Conservation (phyloP, 2,329 filamentous ascomycete genomes). For the Penicillium glabrum region DNA sequence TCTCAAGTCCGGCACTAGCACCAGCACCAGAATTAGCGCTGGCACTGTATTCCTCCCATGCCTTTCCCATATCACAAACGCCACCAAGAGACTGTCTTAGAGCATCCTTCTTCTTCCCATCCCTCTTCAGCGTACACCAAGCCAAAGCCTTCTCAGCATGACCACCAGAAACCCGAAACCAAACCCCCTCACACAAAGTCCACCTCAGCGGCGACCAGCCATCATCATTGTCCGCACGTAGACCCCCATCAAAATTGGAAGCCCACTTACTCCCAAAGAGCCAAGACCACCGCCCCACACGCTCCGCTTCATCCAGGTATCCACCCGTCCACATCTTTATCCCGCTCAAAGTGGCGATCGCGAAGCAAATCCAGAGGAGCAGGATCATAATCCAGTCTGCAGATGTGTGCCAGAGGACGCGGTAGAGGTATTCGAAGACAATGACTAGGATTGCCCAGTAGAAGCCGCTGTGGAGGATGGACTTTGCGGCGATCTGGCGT, state of each 20-base stretch:
- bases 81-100: neutral
- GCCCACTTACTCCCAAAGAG: constrained; percentile 41
- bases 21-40: neutral
- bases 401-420: constrained; percentile 38
- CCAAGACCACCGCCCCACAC: constrained; percentile 60
- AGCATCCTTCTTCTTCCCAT: constrained; percentile 48
- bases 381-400: constrained; percentile 11
- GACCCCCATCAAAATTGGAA: neutral
- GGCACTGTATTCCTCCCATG: neutral
- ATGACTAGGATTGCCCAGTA: constrained; percentile 43
- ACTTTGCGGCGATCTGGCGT: constrained; percentile 64
- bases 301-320: constrained; percentile 65
- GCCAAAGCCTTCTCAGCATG: neutral
- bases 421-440: constrained; percentile 40
- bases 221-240: neutral
- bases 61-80: constrained; percentile 42
- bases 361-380: constrained; percentile 51
- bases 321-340: constrained; percentile 61
- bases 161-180: neutral
- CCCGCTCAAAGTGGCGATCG: constrained; percentile 63
- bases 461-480: constrained; percentile 63
- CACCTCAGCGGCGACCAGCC: neutral
- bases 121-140: neutral
- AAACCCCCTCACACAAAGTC: neutral
- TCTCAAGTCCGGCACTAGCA: neutral